Evolutionary conservation across 352 stramenopile species (phyloP).

Genomic region (Globisporangium irregulare): DNA sequence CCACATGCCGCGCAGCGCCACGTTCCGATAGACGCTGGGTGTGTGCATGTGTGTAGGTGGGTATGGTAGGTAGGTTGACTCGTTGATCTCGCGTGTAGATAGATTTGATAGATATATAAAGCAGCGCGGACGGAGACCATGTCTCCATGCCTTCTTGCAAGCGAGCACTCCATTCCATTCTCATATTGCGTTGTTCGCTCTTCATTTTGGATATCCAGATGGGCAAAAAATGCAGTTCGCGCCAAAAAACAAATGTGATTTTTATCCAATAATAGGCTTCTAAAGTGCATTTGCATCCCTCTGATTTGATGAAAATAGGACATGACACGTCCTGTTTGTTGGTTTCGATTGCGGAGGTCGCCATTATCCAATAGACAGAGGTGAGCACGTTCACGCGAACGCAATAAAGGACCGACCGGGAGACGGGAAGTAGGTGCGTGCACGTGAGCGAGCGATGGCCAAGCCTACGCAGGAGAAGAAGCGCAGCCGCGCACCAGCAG

Average conservation of each 20-base stretch:
- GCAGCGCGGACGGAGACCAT: neutral
- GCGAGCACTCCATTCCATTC: neutral
- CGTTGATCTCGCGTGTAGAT: neutral
- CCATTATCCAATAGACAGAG: neutral
- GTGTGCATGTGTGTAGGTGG: slow-evolving; percentile 13
- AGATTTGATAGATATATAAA: slow-evolving; percentile 10
- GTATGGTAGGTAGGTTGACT: slow-evolving; percentile 11
- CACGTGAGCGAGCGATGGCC: slow-evolving; percentile 5
- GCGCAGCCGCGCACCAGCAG: neutral
- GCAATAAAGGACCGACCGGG: neutral
- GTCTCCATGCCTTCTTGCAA: neutral
- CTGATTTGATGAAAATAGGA: slow-evolving; percentile 14
- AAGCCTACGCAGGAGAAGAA: slow-evolving; percentile 19
- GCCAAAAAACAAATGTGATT: slow-evolving; percentile 16
- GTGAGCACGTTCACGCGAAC: neutral
- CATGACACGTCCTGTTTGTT: slow-evolving; percentile 1
- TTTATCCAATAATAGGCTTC: neutral
- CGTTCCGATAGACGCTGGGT: slow-evolving; percentile 55
- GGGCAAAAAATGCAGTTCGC: slow-evolving; percentile 2
- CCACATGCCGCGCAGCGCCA: slow-evolving; percentile 82
- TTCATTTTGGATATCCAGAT: slow-evolving; percentile 7
- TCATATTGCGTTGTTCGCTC: neutral
- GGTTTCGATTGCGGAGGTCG: slow-evolving; percentile 8
- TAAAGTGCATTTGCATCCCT: neutral
- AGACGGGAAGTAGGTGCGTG: neutral